Evolutionary conservation across 345 rosid species (phyloP).

Genomic region (Excoecaria cochinchinensis): DNA sequence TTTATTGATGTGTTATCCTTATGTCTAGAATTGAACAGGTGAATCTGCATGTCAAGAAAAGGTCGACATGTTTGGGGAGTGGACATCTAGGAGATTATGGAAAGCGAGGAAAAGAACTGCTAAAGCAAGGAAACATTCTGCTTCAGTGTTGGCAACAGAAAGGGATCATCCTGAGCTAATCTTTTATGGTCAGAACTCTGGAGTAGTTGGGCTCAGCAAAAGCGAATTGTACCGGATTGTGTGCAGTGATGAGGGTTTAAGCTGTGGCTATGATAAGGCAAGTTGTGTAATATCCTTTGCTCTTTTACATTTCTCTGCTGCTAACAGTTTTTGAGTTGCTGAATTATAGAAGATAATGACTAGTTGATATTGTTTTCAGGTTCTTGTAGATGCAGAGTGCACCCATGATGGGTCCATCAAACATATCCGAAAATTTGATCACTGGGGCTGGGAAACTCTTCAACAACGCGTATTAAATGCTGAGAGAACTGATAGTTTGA

Average conservation of each 20-base stretch:
- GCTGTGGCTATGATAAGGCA: constrained; percentile 82
- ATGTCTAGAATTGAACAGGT: constrained; percentile 53
- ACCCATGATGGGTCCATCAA: constrained; percentile 94
- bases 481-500: constrained; percentile 71
- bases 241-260: constrained; percentile 33
- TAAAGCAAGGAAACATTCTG: constrained; percentile 39
- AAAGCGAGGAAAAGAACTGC: constrained; percentile 78
- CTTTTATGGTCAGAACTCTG: constrained; percentile 72
- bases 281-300: not conserved
- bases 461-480: constrained; percentile 82
- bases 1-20: constrained; percentile 31
- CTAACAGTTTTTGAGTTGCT: constrained; percentile 1
- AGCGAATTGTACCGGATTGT: constrained; percentile 45
- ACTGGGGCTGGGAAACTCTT: constrained; percentile 94
- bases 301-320: not conserved
- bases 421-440: constrained; percentile 89
- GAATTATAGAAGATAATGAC: constrained; percentile 4
- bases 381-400: constrained; percentile 98
- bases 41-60: constrained; percentile 39
- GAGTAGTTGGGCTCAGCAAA: constrained; percentile 64
- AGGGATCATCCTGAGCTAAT: constrained; percentile 61
- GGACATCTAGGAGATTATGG: constrained; percentile 83
- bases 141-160: constrained; percentile 25
- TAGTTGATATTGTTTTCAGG: constrained; percentile 44
- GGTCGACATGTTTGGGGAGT: constrained; percentile 49